Evolutionary conservation across 2,329 filamentous ascomycete species (phyloP).

Genomic region (Cytospora schulzeri): DNA sequence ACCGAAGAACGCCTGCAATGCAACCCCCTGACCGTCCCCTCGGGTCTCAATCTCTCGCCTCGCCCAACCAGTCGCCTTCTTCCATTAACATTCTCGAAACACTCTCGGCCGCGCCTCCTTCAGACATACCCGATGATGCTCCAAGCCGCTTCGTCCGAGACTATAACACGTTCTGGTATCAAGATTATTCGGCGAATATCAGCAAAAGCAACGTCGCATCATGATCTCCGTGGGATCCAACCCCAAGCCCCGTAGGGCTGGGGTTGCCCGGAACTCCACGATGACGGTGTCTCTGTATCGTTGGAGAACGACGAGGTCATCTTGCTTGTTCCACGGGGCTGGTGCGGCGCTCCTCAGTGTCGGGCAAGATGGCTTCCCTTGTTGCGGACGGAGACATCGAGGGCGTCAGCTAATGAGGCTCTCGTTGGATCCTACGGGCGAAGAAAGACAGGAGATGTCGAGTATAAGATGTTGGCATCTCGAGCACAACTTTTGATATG

Average conservation of each 20-base stretch:
- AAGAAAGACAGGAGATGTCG: background rate
- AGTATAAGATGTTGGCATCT: background rate
- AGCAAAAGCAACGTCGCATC: constrained; percentile 12
- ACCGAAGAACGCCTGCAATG: background rate
- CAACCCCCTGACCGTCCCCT: constrained; percentile 6
- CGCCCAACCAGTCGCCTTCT: constrained; percentile 13
- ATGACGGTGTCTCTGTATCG: constrained; percentile 8
- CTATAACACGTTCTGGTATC: background rate
- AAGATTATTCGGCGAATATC: background rate
- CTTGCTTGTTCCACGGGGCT: constrained; percentile 11
- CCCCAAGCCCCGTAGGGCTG: constrained; percentile 5
- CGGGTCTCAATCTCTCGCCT: constrained; percentile 13
- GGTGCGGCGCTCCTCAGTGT: background rate
- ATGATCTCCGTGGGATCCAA: constrained; percentile 2
- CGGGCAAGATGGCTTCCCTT: background rate
- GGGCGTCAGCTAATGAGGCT: background rate
- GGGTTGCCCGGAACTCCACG: constrained; percentile 11
- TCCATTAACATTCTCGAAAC: background rate
- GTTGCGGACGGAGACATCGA: constrained; percentile 5
- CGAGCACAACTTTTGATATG: background rate
- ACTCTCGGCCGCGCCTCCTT: constrained; percentile 12
- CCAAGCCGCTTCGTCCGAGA: constrained; percentile 14
- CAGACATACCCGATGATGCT: constrained; percentile 1
- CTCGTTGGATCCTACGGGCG: background rate
- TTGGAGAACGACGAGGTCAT: constrained; percentile 5